phyloP scores from a whole-genome alignment of 2,329 filamentous ascomycete genomes.

The Graphilbum sp. region DNA sequence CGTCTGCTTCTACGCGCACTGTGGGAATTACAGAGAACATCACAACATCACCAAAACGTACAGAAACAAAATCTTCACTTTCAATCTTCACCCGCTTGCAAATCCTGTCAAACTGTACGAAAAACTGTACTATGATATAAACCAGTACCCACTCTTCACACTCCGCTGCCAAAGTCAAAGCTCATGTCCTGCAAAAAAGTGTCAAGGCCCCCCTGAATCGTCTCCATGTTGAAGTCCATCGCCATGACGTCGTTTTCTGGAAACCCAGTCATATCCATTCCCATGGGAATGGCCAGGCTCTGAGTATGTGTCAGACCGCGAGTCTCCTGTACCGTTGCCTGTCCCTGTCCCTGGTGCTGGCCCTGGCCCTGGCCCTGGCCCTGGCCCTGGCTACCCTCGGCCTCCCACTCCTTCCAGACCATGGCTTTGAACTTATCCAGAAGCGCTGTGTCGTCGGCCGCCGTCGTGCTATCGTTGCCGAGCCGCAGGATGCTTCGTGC shows the following conservation, averaged over 20 bases:
- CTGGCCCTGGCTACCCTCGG: too few relatives aligned
- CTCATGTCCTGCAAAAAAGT: conserved; percentile 26
- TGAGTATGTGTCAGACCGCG: not conserved
- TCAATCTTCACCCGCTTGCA: too few relatives aligned
- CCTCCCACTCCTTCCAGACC: too few relatives aligned
- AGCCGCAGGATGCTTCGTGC: conserved; percentile 30
- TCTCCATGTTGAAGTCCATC: not conserved
- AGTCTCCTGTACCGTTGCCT: conserved; percentile 3
- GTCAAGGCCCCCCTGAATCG: conserved; percentile 11
- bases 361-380: conserved; percentile 11
- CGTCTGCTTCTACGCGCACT: too few relatives aligned
- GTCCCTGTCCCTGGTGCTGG: not conserved
- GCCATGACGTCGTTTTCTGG: not conserved
- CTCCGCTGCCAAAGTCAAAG: conserved; percentile 21
- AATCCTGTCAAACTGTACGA: too few relatives aligned
- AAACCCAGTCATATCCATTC: not conserved
- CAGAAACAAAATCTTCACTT: too few relatives aligned
- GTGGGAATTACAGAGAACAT: too few relatives aligned
- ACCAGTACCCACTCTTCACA: conserved; percentile 4
- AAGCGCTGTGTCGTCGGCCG: conserved; percentile 36
- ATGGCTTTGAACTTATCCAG: conserved; percentile 35
- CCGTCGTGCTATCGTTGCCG: conserved; percentile 22
- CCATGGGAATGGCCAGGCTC: too few relatives aligned
- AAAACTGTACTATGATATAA: too few relatives aligned
- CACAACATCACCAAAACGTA: too few relatives aligned